Evolutionary conservation across 768 basidiomycete species (phyloP).

Genomic region (Rhodotorula taiwanensis): DNA sequence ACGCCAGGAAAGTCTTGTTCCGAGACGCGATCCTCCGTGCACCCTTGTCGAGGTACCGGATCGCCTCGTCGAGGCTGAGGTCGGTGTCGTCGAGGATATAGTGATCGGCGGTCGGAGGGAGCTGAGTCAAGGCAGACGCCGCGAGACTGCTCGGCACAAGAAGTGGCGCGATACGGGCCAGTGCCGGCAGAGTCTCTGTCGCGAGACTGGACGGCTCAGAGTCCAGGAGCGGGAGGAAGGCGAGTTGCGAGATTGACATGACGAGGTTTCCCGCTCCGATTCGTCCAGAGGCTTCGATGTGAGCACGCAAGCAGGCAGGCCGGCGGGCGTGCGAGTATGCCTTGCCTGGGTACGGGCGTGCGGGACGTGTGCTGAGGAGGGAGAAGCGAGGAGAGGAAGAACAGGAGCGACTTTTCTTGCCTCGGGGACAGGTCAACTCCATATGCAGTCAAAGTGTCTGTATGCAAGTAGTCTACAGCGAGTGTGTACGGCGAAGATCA

Average conservation of each 20-base stretch:
- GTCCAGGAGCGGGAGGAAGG: slow-evolving; percentile 46
- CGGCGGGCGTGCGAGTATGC: too few relatives aligned
- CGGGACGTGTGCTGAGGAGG: too few relatives aligned
- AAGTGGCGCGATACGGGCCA: slow-evolving; percentile 70
- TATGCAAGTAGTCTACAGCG: too few relatives aligned
- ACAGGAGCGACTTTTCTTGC: too few relatives aligned
- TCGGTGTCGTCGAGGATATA: slow-evolving; percentile 51
- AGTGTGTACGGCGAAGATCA: too few relatives aligned
- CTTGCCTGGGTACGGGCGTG: too few relatives aligned
- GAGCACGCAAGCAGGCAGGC: too few relatives aligned
- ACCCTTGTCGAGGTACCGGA: slow-evolving; percentile 67
- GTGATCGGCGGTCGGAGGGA: slow-evolving; percentile 45
- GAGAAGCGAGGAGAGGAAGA: neutral
- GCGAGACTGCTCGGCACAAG: slow-evolving; percentile 50
- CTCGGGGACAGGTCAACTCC: too few relatives aligned
- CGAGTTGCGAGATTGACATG: slow-evolving; percentile 40
- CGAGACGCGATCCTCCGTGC: slow-evolving; percentile 68
- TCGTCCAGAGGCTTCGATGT: too few relatives aligned
- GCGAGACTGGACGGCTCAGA: slow-evolving; percentile 47
- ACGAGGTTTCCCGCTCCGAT: too few relatives aligned
- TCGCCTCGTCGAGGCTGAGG: slow-evolving; percentile 54
- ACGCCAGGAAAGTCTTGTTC: slow-evolving; percentile 54
- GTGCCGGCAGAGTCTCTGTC: slow-evolving; percentile 52
- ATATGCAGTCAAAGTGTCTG: too few relatives aligned
- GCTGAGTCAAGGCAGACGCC: slow-evolving; percentile 38